Base-by-base conservation (phyloP, 139 green algal genomes). In the Chlorella sp. region DNA sequence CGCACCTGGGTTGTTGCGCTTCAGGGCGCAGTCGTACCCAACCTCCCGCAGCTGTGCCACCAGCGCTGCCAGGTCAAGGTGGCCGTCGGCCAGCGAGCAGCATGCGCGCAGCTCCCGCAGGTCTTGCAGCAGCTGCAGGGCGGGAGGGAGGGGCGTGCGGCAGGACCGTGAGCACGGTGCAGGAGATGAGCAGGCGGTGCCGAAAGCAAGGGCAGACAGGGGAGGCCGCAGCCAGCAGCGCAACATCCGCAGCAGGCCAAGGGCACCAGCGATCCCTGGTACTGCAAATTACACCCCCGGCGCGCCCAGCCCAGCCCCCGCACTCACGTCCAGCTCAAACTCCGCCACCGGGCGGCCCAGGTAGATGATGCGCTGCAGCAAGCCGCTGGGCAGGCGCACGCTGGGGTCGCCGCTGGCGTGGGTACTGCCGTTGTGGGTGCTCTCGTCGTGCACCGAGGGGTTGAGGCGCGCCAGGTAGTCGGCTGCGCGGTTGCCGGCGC, bases 261-360 rank as follows among this genome's bases (percentile, higher is more conserved):
- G 6, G 26, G 60, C 26, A 17, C 26, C 60, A 68, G 26, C 60
- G 60, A 9, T 34, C 9, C 22, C 17, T 38, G 64, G 64, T 34
- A 70, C 30, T 40, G 64, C 30, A 34, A n/a, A 4, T 34, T n/a
- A n/a, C 64, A 38, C 32, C 64, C n/a, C n/a, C n/a, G n/a, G n/a
- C 32, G n/a, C n/a, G n/a, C n/a, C n/a, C 8, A 38, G 6, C 1
- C 69, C 40, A 38, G 16, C 20, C 72, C 73, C 30, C 4, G 3
- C n/a, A 46, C 81, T 81, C 56, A 86, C 81, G 38, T 90, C 86
- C 32, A 87, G 56, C 36, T 90, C 86, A 76, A 90, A 90, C 40
- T 80, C 73, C 54, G 76, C 76, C 34, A 90, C 51, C 4, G 86
- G 86, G 22, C 76, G 64, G 62, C 81, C 76, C 48, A 90, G 81